Evolutionary conservation across 148 eudicot genomes (phyloP), one percentile per base, ranked within the genome.

Genomic region (Diospyros lotus): DNA sequence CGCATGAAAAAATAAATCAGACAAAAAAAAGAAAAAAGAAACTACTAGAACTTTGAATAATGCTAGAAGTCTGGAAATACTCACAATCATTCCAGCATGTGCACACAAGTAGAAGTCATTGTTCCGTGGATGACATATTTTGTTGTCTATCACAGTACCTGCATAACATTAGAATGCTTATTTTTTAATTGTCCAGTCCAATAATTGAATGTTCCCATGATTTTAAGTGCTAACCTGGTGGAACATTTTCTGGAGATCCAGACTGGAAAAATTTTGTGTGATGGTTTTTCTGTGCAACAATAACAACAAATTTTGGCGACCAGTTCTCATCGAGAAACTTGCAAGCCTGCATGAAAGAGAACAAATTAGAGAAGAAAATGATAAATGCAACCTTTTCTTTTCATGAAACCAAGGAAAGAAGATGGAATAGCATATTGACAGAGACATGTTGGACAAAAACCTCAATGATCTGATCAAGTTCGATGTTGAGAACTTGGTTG

Each of bases 51-150:
- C 28, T 28, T 28, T 28, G 28, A 28, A 28, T 28, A 28, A 28
- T 28, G 28, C 0, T 28, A 28, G 28, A 28, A 28, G 28, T 28
- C 28, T 28, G 28, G 28, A 28, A 28, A 62, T 63, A 85, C 97
- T 88, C 69, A 95, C 99, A 76, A 92, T 93, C 93, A 91, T 91
- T 74, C 99, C 99, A 4, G 96, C 96, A 51, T 95, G 99, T 1
- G 97, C 97, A 66, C 99, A 95, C 45, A 95, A 54, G 80, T 90
- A 95, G 38, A 95, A 95, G 71, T 95, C 99, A 63, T 92, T 81
- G 77, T 89, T 89, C 59, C 90, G 78, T 0, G 99, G 99, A 78
- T 95, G 99, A 66, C 99, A 93, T 10, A 95, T 82, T 77, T 83
- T 89, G 75, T 86, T 93, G 71, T 95, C 99, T n/a, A 95, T 91